Base-by-base conservation (phyloP, 345 rosid genomes). In the Salix brachista region DNA sequence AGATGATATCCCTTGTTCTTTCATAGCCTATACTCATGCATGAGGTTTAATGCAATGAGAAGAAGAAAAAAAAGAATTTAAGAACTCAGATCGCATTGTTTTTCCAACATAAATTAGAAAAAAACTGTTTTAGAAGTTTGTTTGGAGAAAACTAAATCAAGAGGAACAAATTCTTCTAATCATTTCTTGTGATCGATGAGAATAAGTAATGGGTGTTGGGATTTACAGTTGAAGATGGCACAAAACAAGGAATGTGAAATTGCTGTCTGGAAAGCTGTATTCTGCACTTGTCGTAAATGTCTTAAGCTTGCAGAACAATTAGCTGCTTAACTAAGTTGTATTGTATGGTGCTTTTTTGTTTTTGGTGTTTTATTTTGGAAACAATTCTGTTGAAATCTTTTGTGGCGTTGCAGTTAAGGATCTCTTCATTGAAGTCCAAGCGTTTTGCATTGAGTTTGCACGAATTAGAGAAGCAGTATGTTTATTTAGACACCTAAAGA, bases 391-490 rank as follows among this genome's bases (percentile, higher is more conserved):
- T 42, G 60, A 30, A 41, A 41, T 41, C 46, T 41, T 41, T 72
- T 79, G 50, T 65, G n/a, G 77, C n/a, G 30, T 77, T 85, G 84
- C 92, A 96, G 98, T 92, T 23, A 93, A 91, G 89, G 98, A 91
- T 82, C 93, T 92, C 48, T 90, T 96, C 86, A 91, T 93, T 37
- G 98, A 96, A 91, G 99, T 93, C 70, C 97, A 91, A 86, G 98
- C 97, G 26, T 93, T 96, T 87, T 96, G 97, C 89, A 92, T 96
- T 4, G 97, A 96, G 86, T 96, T 96, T 80, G 92, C 98, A 0
- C 83, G 99, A 80, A 86, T 93, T 72, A 83, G 96, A 77, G 99
- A 92, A 85, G 98, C 97, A 25, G 98, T 94, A 67, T 88, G 90
- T 28, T 84, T 96, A 37, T 96, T 96, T 85, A 91, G 97, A 91